Evolutionary conservation across 2,329 filamentous ascomycete species (phyloP).

Genomic region (Beauveria varroae): DNA sequence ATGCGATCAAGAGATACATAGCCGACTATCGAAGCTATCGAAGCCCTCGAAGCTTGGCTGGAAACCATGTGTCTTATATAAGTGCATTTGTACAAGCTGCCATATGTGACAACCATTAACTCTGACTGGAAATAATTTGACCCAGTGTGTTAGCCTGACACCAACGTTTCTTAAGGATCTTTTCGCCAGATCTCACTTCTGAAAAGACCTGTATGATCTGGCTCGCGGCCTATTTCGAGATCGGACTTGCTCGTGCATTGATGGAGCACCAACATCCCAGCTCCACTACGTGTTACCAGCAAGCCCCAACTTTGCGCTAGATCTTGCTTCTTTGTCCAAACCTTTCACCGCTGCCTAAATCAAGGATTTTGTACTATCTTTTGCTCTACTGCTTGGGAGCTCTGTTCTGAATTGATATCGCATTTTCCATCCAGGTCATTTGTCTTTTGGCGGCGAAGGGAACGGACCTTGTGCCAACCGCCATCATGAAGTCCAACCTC

Average conservation of each 20-base stretch:
- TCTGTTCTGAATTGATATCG: neutral
- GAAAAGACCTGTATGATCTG: too few species aligned
- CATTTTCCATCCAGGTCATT: too few species aligned
- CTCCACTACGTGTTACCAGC: neutral
- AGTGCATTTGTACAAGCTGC: neutral
- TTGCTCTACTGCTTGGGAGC: neutral
- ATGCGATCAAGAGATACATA: neutral
- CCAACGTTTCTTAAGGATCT: too few species aligned
- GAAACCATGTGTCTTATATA: neutral
- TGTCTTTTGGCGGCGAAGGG: neutral
- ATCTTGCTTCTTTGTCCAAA: neutral
- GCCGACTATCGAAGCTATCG: neutral
- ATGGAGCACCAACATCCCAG: neutral
- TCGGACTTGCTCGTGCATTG: neutral
- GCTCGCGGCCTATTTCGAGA: neutral
- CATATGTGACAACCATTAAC: neutral
- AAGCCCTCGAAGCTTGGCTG: neutral
- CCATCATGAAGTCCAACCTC: slow-evolving; percentile 30
- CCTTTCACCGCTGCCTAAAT: neutral
- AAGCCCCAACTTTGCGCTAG: neutral
- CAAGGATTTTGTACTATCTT: neutral
- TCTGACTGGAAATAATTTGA: neutral
- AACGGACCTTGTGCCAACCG: neutral
- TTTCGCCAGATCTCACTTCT: too few species aligned
- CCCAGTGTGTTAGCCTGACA: neutral